A percentile compares a stretch with the other conserved stretches of the same genome.
These are phyloP conservation scores for Hemisphaericaspora subhashii DNA, from an alignment of 1,139 yeast species.

Conservation along the genomic window DNA sequence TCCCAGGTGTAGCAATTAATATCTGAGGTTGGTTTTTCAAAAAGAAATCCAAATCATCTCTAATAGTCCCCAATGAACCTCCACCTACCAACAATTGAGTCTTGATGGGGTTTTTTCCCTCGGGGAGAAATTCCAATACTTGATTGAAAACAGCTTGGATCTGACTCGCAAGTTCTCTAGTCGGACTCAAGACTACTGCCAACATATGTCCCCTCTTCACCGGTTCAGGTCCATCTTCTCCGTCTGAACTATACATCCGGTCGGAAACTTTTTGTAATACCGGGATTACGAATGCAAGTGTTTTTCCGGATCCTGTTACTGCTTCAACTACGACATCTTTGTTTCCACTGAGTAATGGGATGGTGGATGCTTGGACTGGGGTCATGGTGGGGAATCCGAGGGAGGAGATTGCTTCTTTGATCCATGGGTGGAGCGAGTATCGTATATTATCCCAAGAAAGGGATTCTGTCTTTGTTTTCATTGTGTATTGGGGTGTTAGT, in stretches of 20 bases:
- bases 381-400: constrained; percentile 86
- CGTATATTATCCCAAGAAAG: constrained; percentile 40
- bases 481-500: neutral
- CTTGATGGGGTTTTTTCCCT: constrained; percentile 39
- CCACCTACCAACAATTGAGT: constrained; percentile 85
- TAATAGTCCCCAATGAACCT: constrained; percentile 71
- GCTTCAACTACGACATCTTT: constrained; percentile 97
- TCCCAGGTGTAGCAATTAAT: constrained; percentile 91
- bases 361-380: constrained; percentile 95
- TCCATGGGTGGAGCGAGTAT: constrained; percentile 43
- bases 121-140: constrained; percentile 62
- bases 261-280: constrained; percentile 62
- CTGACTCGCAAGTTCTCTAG: constrained; percentile 89
- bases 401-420: constrained; percentile 63
- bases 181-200: constrained; percentile 79
- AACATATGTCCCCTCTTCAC: constrained; percentile 64
- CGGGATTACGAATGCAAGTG: constrained; percentile 84
- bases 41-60: constrained; percentile 72
- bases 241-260: constrained; percentile 24
- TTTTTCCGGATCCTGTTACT: constrained; percentile 96
- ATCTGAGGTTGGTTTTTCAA: constrained; percentile 61
- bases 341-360: constrained; percentile 82
- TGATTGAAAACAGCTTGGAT: constrained; percentile 65
- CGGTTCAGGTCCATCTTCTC: constrained; percentile 27
- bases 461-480: constrained; percentile 36